Conservation (phyloP, 805 yeast genomes). For the Kockiozyma suomiensis region DNA sequence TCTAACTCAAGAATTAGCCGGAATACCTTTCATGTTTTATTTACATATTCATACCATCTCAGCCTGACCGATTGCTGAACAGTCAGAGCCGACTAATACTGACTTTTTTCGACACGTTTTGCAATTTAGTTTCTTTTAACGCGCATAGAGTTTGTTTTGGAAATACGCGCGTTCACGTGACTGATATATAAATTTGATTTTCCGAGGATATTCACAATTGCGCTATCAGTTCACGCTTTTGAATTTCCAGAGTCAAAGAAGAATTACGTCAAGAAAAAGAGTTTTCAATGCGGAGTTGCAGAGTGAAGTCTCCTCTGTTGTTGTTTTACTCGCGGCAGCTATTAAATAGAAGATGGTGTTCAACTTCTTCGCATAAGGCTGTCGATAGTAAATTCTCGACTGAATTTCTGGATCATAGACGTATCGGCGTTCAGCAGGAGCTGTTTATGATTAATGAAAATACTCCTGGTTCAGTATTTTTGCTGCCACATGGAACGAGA, state of each 20-base stretch:
- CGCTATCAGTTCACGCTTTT: not conserved
- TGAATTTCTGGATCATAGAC: slow-evolving; percentile 32
- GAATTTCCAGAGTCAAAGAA: too few relatives aligned
- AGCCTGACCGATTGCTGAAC: too few relatives aligned
- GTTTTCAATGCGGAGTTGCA: too few relatives aligned
- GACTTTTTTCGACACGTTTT: too few relatives aligned
- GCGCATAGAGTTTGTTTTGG: not conserved
- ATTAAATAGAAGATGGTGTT: slow-evolving; percentile 1
- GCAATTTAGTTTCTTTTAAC: not conserved
- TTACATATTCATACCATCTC: too few relatives aligned
- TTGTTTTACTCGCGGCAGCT: not conserved
- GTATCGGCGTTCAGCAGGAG: slow-evolving; percentile 65
- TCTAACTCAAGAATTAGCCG: not conserved
- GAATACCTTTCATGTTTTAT: too few relatives aligned
- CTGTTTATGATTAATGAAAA: slow-evolving; percentile 75
- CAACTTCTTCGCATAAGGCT: not conserved
- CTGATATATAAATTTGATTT: not conserved
- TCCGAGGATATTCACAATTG: not conserved
- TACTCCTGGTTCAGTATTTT: slow-evolving; percentile 91
- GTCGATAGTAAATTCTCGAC: not conserved
- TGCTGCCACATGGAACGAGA: slow-evolving; percentile 89
- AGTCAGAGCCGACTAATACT: too few relatives aligned
- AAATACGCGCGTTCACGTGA: slow-evolving; percentile 7
- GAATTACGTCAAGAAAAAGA: too few relatives aligned
- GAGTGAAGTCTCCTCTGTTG: too few relatives aligned